These are phyloP conservation scores for Mortierella alpina DNA, from an alignment of 192 early-diverging fungal species.

Conservation along the genomic window DNA sequence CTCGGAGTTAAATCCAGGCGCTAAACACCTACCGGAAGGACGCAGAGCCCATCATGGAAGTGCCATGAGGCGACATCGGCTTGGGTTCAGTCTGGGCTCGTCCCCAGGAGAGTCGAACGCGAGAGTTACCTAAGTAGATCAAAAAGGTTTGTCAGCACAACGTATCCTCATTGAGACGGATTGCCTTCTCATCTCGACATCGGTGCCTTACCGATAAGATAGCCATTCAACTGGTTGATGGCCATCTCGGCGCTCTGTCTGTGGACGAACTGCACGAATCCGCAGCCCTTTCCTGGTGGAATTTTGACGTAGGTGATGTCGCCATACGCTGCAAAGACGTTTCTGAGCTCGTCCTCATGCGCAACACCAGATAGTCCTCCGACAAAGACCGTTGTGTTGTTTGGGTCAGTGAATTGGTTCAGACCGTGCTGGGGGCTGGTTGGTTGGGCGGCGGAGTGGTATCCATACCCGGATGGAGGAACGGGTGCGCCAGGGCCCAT, in stretches of 20 bases:
- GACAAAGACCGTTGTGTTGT: constrained; percentile 98
- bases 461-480: constrained; percentile 23
- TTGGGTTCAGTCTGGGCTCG: constrained; percentile 65
- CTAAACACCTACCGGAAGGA: constrained; percentile 32
- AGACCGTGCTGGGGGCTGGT: constrained; percentile 36
- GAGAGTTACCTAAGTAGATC: constrained; percentile 48
- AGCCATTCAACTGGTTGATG: constrained; percentile 90
- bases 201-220: constrained; percentile 71
- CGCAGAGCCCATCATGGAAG: constrained; percentile 28
- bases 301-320: constrained; percentile 96
- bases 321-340: constrained; percentile 86
- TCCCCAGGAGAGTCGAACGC: constrained; percentile 69
- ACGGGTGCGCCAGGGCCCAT: neutral
- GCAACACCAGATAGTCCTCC: constrained; percentile 87
- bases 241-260: constrained; percentile 88
- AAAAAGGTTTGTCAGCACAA: neutral
- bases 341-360: constrained; percentile 84
- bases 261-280: constrained; percentile 92
- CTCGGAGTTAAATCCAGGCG: neutral
- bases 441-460: constrained; percentile 44
- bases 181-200: neutral
- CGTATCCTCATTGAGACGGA: neutral
- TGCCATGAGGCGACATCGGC: constrained; percentile 40
- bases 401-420: constrained; percentile 76
- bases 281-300: constrained; percentile 94